A percentile compares a stretch with the other conserved stretches of the same genome.
phyloP scores from a whole-genome alignment of 2,329 filamentous ascomycete species.

The Pseudocercospora macadamiae region DNA sequence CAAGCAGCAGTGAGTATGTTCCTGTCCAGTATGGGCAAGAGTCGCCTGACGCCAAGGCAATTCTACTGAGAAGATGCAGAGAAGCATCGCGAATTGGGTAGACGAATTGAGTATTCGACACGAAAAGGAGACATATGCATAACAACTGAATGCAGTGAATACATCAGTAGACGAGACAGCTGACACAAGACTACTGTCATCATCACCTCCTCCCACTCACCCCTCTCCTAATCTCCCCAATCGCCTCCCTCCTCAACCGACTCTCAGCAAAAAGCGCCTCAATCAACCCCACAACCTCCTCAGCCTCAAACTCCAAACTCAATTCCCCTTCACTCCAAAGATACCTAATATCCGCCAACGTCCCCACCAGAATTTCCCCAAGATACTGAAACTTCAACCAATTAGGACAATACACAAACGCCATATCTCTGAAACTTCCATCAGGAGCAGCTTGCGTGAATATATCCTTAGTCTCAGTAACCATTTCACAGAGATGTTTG shows the following conservation, averaged over 20 bases:
- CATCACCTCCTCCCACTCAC: background rate
- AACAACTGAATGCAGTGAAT: too few relatives aligned
- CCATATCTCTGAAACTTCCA: slow-evolving; percentile 49
- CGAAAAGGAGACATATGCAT: too few relatives aligned
- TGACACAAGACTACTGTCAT: too few relatives aligned
- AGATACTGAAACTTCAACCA: slow-evolving; percentile 70
- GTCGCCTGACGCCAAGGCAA: too few relatives aligned
- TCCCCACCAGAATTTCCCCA: slow-evolving; percentile 64
- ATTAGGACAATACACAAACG: slow-evolving; percentile 63
- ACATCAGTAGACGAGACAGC: too few relatives aligned
- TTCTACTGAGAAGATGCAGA: too few relatives aligned
- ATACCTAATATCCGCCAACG: slow-evolving; percentile 66
- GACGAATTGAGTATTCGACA: too few relatives aligned
- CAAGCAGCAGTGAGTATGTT: too few relatives aligned
- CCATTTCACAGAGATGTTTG: slow-evolving; percentile 58
- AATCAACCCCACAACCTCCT: slow-evolving; percentile 66
- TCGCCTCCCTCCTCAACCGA: slow-evolving; percentile 60
- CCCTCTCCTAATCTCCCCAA: slow-evolving; percentile 56
- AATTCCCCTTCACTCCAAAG: slow-evolving; percentile 68
- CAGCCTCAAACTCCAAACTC: slow-evolving; percentile 62
- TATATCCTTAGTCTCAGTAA: slow-evolving; percentile 59
- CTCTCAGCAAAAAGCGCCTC: slow-evolving; percentile 67
- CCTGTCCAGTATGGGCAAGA: too few relatives aligned
- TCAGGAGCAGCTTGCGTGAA: slow-evolving; percentile 53
- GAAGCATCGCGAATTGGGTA: too few relatives aligned